These are phyloP conservation scores for Amylostereum areolatum DNA, from an alignment of 1,284 basidiomycete species.

Conservation along the genomic window DNA sequence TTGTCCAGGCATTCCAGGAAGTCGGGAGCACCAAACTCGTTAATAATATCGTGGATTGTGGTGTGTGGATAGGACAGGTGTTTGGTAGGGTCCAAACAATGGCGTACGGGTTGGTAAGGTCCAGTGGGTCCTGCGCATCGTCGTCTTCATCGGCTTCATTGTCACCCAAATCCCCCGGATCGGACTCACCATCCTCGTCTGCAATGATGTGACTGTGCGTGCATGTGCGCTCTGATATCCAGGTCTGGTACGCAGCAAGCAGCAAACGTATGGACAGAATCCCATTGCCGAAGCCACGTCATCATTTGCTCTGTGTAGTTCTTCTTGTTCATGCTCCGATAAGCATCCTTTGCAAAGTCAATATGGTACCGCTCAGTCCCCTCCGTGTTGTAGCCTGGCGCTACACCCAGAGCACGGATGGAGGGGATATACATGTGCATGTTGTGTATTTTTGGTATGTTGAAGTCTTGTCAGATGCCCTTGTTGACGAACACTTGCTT, in stretches of 20 bases:
- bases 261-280: constrained; percentile 2
- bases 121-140: no score
- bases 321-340: constrained; percentile 1
- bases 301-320: constrained; percentile 19
- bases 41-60: no score
- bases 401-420: constrained; percentile 10
- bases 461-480: constrained; percentile 19
- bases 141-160: no score
- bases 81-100: no score
- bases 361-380: constrained; percentile 9
- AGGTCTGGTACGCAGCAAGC: constrained; percentile 3
- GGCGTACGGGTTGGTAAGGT: no score
- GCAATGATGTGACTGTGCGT: no score
- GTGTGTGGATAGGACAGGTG: no score
- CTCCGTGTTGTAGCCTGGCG: neutral
- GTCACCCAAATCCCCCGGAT: no score
- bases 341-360: constrained; percentile 9
- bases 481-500: constrained; percentile 15
- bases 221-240: no score
- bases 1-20: no score
- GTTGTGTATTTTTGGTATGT: constrained; percentile 23
- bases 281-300: constrained; percentile 21
- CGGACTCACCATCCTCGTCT: no score
- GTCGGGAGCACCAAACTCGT: no score
- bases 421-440: constrained; percentile 17